Evolutionary conservation across 805 yeast species (phyloP).

Genomic region (Starmerella ratchasimensis): DNA sequence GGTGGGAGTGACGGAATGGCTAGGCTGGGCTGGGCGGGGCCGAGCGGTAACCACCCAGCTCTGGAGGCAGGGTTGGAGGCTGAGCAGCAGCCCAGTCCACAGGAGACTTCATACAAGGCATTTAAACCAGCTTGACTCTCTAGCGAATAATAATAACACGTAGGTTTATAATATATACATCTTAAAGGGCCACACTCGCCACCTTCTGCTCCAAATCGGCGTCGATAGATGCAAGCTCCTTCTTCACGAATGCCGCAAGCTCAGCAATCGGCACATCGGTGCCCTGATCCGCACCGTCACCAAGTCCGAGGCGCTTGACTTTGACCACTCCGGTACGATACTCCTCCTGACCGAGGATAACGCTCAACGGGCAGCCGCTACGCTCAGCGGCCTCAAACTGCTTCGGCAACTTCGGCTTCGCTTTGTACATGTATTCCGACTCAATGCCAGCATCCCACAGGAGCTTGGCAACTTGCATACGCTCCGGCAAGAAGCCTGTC

Average conservation of each 20-base stretch:
- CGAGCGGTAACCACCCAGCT: too few relatives aligned
- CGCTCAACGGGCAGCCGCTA: conserved; percentile 78
- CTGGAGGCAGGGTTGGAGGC: too few relatives aligned
- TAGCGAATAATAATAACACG: too few relatives aligned
- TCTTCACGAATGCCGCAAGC: conserved; percentile 40
- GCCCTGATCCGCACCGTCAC: conserved; percentile 78
- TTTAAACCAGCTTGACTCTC: too few relatives aligned
- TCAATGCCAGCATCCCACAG: conserved; percentile 85
- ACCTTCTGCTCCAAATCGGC: not conserved
- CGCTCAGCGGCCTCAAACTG: conserved; percentile 97
- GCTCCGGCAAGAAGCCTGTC: conserved; percentile 82
- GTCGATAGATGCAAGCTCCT: conserved; percentile 30
- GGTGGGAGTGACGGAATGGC: too few relatives aligned
- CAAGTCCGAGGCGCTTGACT: conserved; percentile 80
- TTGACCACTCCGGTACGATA: conserved; percentile 66
- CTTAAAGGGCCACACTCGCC: conserved; percentile 2
- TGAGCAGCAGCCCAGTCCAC: too few relatives aligned
- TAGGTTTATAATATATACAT: not conserved
- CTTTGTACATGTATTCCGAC: conserved; percentile 81
- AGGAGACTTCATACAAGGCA: too few relatives aligned
- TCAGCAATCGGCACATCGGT: conserved; percentile 53
- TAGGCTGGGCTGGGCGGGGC: too few relatives aligned
- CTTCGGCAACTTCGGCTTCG: conserved; percentile 87
- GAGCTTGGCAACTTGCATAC: conserved; percentile 71
- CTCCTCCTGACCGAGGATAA: conserved; percentile 92